phyloP scores from a whole-genome alignment of 78 protist genomes.

The Thecamonas trahens region DNA sequence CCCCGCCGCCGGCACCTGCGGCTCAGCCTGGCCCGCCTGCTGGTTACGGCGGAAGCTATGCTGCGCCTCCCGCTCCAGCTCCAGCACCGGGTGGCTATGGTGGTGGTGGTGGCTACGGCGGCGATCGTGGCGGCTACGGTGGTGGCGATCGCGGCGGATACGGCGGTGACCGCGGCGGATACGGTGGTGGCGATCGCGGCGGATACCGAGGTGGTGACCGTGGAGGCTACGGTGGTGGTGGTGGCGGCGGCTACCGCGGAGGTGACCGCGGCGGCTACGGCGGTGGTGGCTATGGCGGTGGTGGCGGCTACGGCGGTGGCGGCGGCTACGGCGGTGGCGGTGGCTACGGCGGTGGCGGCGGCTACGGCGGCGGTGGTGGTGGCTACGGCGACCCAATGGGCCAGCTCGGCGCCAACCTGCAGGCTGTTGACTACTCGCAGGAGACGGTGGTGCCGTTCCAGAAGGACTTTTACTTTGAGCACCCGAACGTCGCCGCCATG shows the following conservation, averaged over 20 bases:
- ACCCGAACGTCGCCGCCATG: background rate
- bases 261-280: background rate
- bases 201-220: no score
- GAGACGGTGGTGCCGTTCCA: slow-evolving; percentile 1
- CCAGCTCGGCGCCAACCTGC: background rate
- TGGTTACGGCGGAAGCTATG: no score
- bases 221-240: background rate
- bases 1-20: no score
- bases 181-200: no score
- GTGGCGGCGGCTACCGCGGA: slow-evolving; percentile 1
- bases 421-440: background rate
- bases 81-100: no score
- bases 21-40: no score
- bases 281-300: background rate
- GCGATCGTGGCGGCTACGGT: no score
- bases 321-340: slow-evolving; percentile 3
- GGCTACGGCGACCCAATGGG: background rate
- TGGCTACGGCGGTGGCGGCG: slow-evolving; percentile 2
- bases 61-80: no score
- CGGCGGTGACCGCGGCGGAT: background rate
- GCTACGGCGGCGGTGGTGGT: background rate
- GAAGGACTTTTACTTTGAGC: slow-evolving; percentile 52
- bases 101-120: no score
- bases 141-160: no score
- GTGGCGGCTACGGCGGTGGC: slow-evolving; percentile 7